phyloP scores from a whole-genome alignment of 306 rosid genomes.

The Vachellia collinsii region DNA sequence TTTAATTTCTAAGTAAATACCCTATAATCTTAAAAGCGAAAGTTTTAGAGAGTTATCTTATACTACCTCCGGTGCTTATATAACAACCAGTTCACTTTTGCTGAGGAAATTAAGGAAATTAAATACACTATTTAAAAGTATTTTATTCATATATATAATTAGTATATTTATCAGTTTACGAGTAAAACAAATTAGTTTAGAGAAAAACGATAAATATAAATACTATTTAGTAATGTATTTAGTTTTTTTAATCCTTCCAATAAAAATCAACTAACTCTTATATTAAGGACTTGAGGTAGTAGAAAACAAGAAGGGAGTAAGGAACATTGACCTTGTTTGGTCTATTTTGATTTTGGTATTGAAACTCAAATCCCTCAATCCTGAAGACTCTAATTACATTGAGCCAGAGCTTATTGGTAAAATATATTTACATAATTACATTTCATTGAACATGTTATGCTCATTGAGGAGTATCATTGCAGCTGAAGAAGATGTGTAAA shows the following conservation, averaged over 20 bases:
- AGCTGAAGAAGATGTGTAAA: slow-evolving; percentile 96
- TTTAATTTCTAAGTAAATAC: background rate
- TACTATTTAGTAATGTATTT: too few relatives aligned
- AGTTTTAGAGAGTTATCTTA: background rate
- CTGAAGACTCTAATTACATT: background rate
- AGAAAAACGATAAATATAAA: too few relatives aligned
- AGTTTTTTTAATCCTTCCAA: too few relatives aligned
- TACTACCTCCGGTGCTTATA: too few relatives aligned
- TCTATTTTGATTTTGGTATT: background rate
- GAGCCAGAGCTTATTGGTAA: background rate
- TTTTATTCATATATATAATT: too few relatives aligned
- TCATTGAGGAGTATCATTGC: slow-evolving; percentile 51
- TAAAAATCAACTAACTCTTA: too few relatives aligned
- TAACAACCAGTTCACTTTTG: too few relatives aligned
- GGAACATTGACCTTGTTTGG: background rate
- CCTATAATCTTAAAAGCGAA: background rate
- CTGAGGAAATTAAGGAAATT: too few relatives aligned
- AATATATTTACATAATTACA: background rate
- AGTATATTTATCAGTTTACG: too few relatives aligned
- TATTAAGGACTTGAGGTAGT: too few relatives aligned
- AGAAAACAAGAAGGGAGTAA: background rate
- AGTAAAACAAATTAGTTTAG: too few relatives aligned
- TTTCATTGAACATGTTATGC: slow-evolving; percentile 15
- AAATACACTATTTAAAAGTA: too few relatives aligned
- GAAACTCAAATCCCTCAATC: background rate